Base-by-base conservation (phyloP, 2,329 filamentous ascomycete species). In the Nemania sp. region DNA sequence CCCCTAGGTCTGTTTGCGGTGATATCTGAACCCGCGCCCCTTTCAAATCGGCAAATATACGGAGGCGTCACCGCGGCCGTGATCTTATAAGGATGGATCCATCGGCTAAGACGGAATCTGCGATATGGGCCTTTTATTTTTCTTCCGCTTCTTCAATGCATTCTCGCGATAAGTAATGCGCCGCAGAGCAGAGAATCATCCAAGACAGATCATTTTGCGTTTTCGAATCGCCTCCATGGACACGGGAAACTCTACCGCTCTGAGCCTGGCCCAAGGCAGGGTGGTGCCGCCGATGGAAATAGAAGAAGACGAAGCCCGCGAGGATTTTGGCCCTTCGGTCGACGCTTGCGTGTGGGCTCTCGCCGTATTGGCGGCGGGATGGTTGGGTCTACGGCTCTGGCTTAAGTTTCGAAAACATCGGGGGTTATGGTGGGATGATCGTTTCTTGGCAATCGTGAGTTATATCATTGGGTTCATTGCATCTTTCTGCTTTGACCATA, bases 371-470 rank as follows among this genome's bases (percentile, higher is more conserved):
- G 54, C 65, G 11, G 25, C 46, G 6, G 61, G 53, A 15, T 66
- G 63, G 52, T 32, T 68, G 37, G 51, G 45, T 21, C 47, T 67
- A 2, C 59, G 67, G 12, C 18, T 68, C 20, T 69, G 69, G 54
- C 69, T 67, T 61, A 74, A 74, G 50, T 20, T 67, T 18, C 37
- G 60, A 3, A 68, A 68, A 45, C 63, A 66, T 7, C 59, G 70
- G 1, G 55, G 61, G 9, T 34, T 75, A 7, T 73, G 72, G 71
- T 71, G 70, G 69, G 73, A 74, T 55, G 73, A 75, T 53, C 65
- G 69, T 51, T 57, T 73, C 21, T 66, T 75, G 20, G 57, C 70
- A 10, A 59, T 51, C 1, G 59, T 62, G 32, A 62, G 59, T 62
- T 10, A 29, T 12, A 21, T 11, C 29, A 17, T 6, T n/a, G 20